A percentile compares a stretch with the other conserved stretches of the same genome.
These are phyloP conservation scores for Naematelia encephala DNA, from an alignment of 768 basidiomycete genomes.

Conservation along the genomic window DNA sequence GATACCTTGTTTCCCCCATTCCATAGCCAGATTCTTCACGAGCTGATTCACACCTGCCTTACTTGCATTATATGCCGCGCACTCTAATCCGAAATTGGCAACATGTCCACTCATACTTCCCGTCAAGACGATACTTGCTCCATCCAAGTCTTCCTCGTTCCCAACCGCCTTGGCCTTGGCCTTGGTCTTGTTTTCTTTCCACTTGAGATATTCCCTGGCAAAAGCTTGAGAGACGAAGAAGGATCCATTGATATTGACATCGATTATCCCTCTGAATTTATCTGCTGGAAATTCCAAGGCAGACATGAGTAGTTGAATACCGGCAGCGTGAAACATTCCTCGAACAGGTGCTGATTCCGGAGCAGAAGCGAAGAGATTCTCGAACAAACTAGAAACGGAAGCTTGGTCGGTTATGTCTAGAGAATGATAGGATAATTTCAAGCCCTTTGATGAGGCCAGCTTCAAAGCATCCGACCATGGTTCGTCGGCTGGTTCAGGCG, in stretches of 20 bases:
- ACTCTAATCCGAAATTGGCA: constrained; percentile 31
- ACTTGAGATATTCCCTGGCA: constrained; percentile 17
- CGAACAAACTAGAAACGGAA: constrained; percentile 10
- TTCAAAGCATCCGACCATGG: constrained; percentile 23
- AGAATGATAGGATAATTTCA: constrained; percentile 19
- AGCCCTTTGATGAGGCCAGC: constrained; percentile 8
- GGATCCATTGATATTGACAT: constrained; percentile 37
- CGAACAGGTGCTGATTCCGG: constrained; percentile 10
- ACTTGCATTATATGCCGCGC: constrained; percentile 45
- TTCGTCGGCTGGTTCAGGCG: constrained; percentile 24
- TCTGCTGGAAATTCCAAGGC: constrained; percentile 24
- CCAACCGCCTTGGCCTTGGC: not conserved
- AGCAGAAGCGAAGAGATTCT: constrained; percentile 12
- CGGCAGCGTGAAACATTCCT: constrained; percentile 26
- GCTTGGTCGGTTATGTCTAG: constrained; percentile 27
- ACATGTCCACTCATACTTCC: constrained; percentile 35
- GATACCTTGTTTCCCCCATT: constrained; percentile 48
- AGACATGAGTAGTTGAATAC: constrained; percentile 27
- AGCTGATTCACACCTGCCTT: constrained; percentile 50
- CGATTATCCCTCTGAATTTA: constrained; percentile 34
- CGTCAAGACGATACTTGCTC: constrained; percentile 7
- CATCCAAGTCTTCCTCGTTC: not conserved
- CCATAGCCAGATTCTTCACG: constrained; percentile 47
- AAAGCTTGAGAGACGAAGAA: constrained; percentile 23
- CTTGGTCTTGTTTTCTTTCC: not conserved